These are phyloP conservation scores for Alternaria sp. DNA, from an alignment of 2,329 filamentous ascomycete genomes.

Conservation along the genomic window DNA sequence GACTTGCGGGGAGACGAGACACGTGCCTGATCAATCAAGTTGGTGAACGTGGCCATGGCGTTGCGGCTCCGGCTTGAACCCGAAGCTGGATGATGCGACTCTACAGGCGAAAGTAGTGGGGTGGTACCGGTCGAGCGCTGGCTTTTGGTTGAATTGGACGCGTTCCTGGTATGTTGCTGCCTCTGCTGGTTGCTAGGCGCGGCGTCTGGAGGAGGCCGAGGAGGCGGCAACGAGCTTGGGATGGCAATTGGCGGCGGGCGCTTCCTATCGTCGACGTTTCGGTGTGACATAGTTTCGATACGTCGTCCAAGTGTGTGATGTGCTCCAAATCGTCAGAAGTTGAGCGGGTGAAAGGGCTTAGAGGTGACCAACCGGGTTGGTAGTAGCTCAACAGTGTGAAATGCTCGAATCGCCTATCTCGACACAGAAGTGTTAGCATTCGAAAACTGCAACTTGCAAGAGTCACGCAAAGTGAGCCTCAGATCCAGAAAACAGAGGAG, in stretches of 20 bases:
- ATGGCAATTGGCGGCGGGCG: constrained; percentile 39
- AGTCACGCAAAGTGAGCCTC: neutral
- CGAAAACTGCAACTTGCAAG: neutral
- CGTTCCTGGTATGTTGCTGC: constrained; percentile 11
- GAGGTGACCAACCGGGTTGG: neutral
- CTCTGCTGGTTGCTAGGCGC: constrained; percentile 25
- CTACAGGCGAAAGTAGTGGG: constrained; percentile 23
- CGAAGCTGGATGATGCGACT: constrained; percentile 23
- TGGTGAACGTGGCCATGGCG: constrained; percentile 32
- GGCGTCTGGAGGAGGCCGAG: constrained; percentile 20
- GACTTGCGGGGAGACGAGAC: constrained; percentile 33
- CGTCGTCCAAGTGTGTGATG: neutral
- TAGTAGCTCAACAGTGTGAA: constrained; percentile 1
- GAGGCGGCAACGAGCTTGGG: constrained; percentile 19
- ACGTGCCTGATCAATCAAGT: constrained; percentile 37
- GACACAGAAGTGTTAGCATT: neutral
- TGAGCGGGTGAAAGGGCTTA: neutral
- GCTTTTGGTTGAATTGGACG: constrained; percentile 15
- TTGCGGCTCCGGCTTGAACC: constrained; percentile 29
- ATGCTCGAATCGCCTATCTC: neutral
- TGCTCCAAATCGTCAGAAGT: constrained; percentile 4
- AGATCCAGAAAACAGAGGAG: neutral
- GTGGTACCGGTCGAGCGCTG: constrained; percentile 15
- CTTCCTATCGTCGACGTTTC: constrained; percentile 29
- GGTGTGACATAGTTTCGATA: constrained; percentile 25